phyloP scores from a whole-genome alignment of 352 stramenopile genomes.

The Plasmopara halstedii region DNA sequence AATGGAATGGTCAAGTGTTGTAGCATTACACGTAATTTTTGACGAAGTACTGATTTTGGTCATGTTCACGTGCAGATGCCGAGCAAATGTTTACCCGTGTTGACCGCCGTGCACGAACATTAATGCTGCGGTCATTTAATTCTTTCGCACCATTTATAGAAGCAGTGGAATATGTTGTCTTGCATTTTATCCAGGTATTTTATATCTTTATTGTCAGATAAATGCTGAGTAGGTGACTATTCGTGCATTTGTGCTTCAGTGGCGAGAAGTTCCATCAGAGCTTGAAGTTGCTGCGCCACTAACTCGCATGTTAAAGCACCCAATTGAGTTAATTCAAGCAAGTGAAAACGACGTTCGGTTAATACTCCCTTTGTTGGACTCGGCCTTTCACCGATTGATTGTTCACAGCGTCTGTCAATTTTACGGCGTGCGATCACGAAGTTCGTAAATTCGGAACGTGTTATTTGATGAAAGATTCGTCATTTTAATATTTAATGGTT shows the following conservation, averaged over 20 bases:
- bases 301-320: slow-evolving; percentile 50
- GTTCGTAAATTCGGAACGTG: slow-evolving; percentile 28
- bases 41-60: neutral
- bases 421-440: slow-evolving; percentile 75
- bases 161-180: slow-evolving; percentile 65
- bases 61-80: slow-evolving; percentile 25
- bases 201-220: neutral
- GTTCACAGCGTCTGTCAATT: slow-evolving; percentile 87
- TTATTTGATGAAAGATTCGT: neutral
- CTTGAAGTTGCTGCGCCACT: slow-evolving; percentile 57
- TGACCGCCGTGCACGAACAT: slow-evolving; percentile 56
- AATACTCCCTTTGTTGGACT: slow-evolving; percentile 69
- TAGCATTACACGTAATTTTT: neutral
- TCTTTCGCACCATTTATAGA: slow-evolving; percentile 69
- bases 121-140: slow-evolving; percentile 62
- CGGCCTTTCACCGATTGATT: slow-evolving; percentile 81
- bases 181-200: slow-evolving; percentile 77
- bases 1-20: slow-evolving; percentile 55
- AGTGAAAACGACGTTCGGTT: slow-evolving; percentile 63
- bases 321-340: slow-evolving; percentile 47
- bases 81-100: slow-evolving; percentile 76
- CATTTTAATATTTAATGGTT: slow-evolving; percentile 6
- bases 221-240: neutral
- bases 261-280: slow-evolving; percentile 63
- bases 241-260: slow-evolving; percentile 25